These are phyloP conservation scores for Leccinum fallax DNA, from an alignment of 1,284 basidiomycete species.

Conservation along the genomic window DNA sequence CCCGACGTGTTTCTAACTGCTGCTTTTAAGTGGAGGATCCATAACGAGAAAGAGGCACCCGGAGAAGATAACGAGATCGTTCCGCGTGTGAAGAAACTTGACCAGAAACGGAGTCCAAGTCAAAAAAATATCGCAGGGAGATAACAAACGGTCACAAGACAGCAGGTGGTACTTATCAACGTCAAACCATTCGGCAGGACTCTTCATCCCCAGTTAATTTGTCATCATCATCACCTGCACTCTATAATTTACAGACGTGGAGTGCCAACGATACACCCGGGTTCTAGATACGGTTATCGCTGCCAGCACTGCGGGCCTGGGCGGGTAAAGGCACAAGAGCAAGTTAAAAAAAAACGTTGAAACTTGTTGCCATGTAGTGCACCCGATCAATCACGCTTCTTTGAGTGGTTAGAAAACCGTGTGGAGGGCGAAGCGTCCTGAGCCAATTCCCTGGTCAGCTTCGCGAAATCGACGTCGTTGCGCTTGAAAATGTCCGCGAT, in stretches of 20 bases:
- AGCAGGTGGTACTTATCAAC: neutral
- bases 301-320: neutral
- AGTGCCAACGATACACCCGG: neutral
- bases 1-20: neutral
- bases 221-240: neutral
- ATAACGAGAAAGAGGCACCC: neutral
- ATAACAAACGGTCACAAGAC: constrained; percentile 18
- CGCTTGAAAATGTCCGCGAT: constrained; percentile 35
- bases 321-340: neutral
- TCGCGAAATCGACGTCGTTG: constrained; percentile 35
- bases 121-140: constrained; percentile 1
- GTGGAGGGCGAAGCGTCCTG: constrained; percentile 18
- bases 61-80: neutral
- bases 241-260: neutral
- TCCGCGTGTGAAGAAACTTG: constrained; percentile 12
- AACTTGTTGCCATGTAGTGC: constrained; percentile 2
- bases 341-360: neutral
- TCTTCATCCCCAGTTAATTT: neutral
- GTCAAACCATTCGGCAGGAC: neutral
- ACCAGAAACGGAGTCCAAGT: neutral
- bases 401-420: constrained; percentile 29
- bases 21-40: neutral
- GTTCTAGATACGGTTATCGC: constrained; percentile 4
- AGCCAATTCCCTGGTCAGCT: constrained; percentile 28
- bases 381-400: constrained; percentile 31